Evolutionary conservation across 192 early-diverging fungal species (phyloP).

Genomic region (Coemansia sp.): DNA sequence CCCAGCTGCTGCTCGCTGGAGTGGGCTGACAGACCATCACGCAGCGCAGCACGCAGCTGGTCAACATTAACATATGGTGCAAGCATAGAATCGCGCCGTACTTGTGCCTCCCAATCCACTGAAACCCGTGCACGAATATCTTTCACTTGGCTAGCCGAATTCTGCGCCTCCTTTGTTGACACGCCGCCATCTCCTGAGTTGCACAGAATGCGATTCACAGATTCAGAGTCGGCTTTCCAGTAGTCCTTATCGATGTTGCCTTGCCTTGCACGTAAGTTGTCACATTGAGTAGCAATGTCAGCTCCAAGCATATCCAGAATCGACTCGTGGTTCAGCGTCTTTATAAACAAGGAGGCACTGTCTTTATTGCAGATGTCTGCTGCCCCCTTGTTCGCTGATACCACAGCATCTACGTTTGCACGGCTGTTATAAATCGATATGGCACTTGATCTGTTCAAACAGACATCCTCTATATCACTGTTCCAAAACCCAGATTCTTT

Average conservation of each 20-base stretch:
- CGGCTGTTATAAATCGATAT: not conserved
- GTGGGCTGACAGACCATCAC: conserved; percentile 31
- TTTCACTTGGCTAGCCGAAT: conserved; percentile 28
- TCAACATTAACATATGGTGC: conserved; percentile 41
- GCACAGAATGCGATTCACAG: conserved; percentile 27
- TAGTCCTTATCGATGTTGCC: not conserved
- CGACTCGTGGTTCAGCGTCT: conserved; percentile 6
- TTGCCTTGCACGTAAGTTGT: not conserved
- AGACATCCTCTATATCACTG: conserved; percentile 23
- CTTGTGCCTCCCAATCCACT: conserved; percentile 46
- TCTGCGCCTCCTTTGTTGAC: not conserved
- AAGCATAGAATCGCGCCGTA: conserved; percentile 30
- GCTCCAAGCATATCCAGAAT: conserved; percentile 14
- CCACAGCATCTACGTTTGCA: not conserved
- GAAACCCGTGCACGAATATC: conserved; percentile 50
- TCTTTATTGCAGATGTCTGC: not conserved
- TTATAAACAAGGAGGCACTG: not conserved
- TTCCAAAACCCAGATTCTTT: conserved; percentile 29
- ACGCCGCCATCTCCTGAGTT: not conserved
- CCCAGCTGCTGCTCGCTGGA: conserved; percentile 15
- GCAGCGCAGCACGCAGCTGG: conserved; percentile 46
- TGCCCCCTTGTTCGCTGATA: not conserved
- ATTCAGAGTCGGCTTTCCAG: not conserved
- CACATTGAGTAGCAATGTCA: not conserved
- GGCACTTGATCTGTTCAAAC: conserved; percentile 9